Evolutionary conservation across 345 rosid genomes (phyloP).

Genomic region (Pseudoturritis turrita): DNA sequence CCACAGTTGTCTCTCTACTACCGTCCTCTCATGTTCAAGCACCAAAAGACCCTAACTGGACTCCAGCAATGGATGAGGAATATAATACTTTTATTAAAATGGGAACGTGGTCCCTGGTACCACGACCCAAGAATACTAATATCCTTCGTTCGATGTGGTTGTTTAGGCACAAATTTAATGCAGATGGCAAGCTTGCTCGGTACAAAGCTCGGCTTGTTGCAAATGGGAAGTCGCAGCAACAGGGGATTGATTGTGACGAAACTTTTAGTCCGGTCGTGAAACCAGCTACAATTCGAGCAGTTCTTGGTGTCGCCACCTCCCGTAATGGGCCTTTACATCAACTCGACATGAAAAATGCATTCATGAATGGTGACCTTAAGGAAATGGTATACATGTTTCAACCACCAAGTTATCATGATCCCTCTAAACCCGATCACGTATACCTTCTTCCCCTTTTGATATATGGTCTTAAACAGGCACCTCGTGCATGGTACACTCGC

Average conservation of each 20-base stretch:
- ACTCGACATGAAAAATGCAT: not conserved
- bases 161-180: too few species aligned
- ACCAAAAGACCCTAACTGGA: conserved; percentile 1
- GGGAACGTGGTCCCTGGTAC: too few species aligned
- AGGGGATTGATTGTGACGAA: not conserved
- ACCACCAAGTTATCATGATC: not conserved
- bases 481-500: too few species aligned
- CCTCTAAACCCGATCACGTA: too few species aligned
- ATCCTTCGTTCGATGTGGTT: too few species aligned
- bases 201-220: not conserved
- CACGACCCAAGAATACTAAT: too few species aligned
- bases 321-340: not conserved
- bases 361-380: not conserved
- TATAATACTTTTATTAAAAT: too few species aligned
- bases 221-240: not conserved
- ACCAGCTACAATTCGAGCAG: not conserved
- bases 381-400: not conserved
- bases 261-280: not conserved
- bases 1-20: too few species aligned
- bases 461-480: too few species aligned
- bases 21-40: too few species aligned
- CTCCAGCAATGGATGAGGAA: not conserved
- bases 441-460: too few species aligned
- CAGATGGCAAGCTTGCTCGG: not conserved
- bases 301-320: not conserved